Conservation (phyloP, 2,329 filamentous ascomycete genomes). For the Eutypella sp. region DNA sequence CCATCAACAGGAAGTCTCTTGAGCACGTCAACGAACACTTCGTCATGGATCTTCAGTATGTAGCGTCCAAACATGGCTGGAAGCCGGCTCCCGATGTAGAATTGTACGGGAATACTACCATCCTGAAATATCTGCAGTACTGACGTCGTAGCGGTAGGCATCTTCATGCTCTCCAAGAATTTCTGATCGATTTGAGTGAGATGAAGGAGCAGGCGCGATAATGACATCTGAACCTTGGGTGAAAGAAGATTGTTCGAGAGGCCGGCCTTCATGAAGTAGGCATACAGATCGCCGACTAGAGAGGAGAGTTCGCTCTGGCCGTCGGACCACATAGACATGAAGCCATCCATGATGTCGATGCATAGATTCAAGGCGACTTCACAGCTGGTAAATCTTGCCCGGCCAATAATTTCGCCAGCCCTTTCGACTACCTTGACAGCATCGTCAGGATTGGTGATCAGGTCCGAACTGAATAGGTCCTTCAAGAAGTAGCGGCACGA, state of each 20-base stretch:
- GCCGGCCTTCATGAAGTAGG: conserved; percentile 65
- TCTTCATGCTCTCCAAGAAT: conserved; percentile 56
- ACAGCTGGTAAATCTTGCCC: conserved; percentile 62
- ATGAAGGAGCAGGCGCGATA: conserved; percentile 65
- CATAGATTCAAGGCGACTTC: conserved; percentile 67
- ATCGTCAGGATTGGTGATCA: conserved; percentile 43
- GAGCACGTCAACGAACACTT: conserved; percentile 80
- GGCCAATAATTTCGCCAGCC: conserved; percentile 46
- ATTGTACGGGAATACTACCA: conserved; percentile 68
- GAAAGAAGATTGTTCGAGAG: conserved; percentile 68
- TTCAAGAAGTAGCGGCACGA: conserved; percentile 44
- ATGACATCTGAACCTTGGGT: conserved; percentile 57
- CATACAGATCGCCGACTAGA: conserved; percentile 70
- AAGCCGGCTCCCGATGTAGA: conserved; percentile 64
- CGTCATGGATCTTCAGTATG: conserved; percentile 76
- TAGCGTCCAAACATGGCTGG: conserved; percentile 75
- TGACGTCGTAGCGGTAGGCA: conserved; percentile 61
- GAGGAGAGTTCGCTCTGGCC: conserved; percentile 56
- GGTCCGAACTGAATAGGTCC: conserved; percentile 50
- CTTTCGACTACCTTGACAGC: conserved; percentile 44
- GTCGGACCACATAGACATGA: conserved; percentile 60
- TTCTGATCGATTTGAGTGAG: conserved; percentile 63
- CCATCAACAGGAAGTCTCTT: conserved; percentile 69
- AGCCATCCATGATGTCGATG: conserved; percentile 61
- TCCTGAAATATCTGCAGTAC: conserved; percentile 68